Percentiles rank a stretch among this genome's conserved stretches.
Conservation (phyloP, 1,284 basidiomycete species). For the Phellopilus nigrolimitatus region DNA sequence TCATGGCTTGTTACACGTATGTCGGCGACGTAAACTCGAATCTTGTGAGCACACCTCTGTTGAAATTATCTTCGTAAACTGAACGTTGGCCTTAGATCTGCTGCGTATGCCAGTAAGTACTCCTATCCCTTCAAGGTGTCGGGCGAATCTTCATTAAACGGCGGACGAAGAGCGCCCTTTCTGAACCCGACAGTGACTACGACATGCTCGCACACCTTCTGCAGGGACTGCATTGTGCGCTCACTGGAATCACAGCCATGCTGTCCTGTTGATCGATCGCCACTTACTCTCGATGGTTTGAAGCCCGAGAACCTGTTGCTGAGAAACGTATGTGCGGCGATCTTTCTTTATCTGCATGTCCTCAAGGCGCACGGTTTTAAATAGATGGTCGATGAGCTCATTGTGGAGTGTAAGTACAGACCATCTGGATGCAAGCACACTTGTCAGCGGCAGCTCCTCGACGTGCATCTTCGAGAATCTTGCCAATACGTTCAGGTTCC, state of each 20-base stretch:
- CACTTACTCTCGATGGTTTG: conserved; percentile 50
- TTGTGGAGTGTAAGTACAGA: conserved; percentile 66
- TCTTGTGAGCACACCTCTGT: conserved; percentile 24
- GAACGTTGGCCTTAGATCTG: conserved; percentile 48
- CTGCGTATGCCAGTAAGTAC: conserved; percentile 72
- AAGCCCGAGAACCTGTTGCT: conserved; percentile 62
- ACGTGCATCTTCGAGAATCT: conserved; percentile 53
- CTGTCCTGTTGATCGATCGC: conserved; percentile 81
- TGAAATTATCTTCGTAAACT: not conserved
- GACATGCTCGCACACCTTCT: conserved; percentile 82
- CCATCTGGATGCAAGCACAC: conserved; percentile 56
- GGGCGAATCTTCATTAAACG: not conserved
- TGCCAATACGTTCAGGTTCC: conserved; percentile 56
- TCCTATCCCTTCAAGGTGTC: not conserved
- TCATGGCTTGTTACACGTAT: conserved; percentile 22
- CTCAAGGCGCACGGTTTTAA: conserved; percentile 6
- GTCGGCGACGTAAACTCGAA: conserved; percentile 28
- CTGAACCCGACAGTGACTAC: conserved; percentile 67
- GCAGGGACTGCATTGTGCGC: conserved; percentile 64
- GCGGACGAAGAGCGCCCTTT: conserved; percentile 57
- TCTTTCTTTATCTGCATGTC: conserved; percentile 21
- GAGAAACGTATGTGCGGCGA: conserved; percentile 54
- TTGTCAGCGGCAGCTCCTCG: conserved; percentile 67
- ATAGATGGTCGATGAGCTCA: conserved; percentile 80
- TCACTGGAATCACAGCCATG: conserved; percentile 59